Conservation (phyloP, 495 filamentous ascomycete species). For the Annulohypoxylon nitens region DNA sequence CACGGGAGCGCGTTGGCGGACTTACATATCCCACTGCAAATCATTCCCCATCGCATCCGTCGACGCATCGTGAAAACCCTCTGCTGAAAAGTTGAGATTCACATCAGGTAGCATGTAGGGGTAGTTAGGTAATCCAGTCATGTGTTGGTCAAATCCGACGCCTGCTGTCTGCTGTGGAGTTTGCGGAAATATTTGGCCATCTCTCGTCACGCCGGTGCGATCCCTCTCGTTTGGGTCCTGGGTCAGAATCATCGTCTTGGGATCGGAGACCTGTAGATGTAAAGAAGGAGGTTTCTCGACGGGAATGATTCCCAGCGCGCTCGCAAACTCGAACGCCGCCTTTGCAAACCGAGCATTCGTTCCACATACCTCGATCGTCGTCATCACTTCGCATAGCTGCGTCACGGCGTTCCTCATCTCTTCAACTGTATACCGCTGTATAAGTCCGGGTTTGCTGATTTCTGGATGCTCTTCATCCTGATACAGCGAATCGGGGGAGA, state of each 20-base stretch:
- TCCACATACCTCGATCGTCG: slow-evolving; percentile 40
- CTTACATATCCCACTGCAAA: slow-evolving; percentile 47
- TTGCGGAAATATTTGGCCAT: neutral
- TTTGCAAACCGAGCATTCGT: slow-evolving; percentile 44
- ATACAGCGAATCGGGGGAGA: slow-evolving; percentile 27
- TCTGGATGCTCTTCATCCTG: slow-evolving; percentile 29
- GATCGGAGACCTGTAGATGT: slow-evolving; percentile 16
- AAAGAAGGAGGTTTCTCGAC: slow-evolving; percentile 17
- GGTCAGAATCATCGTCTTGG: neutral
- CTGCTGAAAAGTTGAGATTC: slow-evolving; percentile 24
- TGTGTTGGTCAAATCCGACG: slow-evolving; percentile 13
- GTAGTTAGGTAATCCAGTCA: slow-evolving; percentile 26
- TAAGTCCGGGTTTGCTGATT: slow-evolving; percentile 23
- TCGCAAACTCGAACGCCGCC: slow-evolving; percentile 43
- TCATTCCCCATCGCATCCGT: slow-evolving; percentile 24
- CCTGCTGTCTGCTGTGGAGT: neutral
- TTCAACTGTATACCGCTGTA: slow-evolving; percentile 22
- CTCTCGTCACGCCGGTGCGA: neutral
- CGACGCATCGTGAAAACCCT: neutral
- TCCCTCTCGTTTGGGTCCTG: neutral
- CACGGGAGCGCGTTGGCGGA: neutral
- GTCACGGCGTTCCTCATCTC: slow-evolving; percentile 33
- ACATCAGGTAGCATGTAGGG: neutral
- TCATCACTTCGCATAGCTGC: slow-evolving; percentile 42
- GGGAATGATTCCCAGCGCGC: slow-evolving; percentile 33